A percentile compares a stretch with the other conserved stretches of the same genome.
These are phyloP conservation scores for Xylariaceae sp. DNA, from an alignment of 2,329 filamentous ascomycete species.

Conservation along the genomic window DNA sequence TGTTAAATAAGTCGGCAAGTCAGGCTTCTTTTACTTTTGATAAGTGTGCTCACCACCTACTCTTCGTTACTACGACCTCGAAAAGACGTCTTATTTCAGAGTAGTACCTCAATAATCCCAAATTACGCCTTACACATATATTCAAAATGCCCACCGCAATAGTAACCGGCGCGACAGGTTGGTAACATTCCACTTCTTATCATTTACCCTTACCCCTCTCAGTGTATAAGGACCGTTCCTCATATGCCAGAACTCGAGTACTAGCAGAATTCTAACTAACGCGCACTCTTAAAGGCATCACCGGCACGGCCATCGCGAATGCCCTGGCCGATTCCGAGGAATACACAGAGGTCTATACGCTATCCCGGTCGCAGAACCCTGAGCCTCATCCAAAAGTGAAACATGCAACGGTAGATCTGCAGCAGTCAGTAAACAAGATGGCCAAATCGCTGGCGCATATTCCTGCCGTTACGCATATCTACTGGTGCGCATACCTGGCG, in stretches of 20 bases:
- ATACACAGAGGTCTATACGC: conserved; percentile 30
- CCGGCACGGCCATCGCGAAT: conserved; percentile 29
- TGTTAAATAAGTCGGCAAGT: too few relatives aligned
- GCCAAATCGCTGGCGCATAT: conserved; percentile 27
- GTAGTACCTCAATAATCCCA: too few relatives aligned
- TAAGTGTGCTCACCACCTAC: too few relatives aligned
- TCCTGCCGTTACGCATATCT: conserved; percentile 30
- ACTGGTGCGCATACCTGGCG: conserved; percentile 32
- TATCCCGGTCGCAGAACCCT: conserved; percentile 27
- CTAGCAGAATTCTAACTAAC: neutral
- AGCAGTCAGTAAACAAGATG: conserved; percentile 26
- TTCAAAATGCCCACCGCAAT: conserved; percentile 27
- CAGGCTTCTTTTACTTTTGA: too few relatives aligned
- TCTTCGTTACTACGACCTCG: too few relatives aligned
- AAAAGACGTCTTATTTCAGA: too few relatives aligned
- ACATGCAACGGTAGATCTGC: conserved; percentile 30
- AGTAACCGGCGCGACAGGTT: conserved; percentile 32
- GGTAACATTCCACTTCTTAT: neutral
- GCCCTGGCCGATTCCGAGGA: conserved; percentile 23
- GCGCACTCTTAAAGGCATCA: conserved; percentile 26
- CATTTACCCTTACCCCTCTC: too few relatives aligned
- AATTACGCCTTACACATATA: too few relatives aligned
- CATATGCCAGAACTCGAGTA: too few relatives aligned
- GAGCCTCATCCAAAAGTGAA: conserved; percentile 27
- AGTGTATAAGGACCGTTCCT: too few relatives aligned